Evolutionary conservation across 768 basidiomycete genomes (phyloP).

Genomic region (Pleurotus tuber-regium): DNA sequence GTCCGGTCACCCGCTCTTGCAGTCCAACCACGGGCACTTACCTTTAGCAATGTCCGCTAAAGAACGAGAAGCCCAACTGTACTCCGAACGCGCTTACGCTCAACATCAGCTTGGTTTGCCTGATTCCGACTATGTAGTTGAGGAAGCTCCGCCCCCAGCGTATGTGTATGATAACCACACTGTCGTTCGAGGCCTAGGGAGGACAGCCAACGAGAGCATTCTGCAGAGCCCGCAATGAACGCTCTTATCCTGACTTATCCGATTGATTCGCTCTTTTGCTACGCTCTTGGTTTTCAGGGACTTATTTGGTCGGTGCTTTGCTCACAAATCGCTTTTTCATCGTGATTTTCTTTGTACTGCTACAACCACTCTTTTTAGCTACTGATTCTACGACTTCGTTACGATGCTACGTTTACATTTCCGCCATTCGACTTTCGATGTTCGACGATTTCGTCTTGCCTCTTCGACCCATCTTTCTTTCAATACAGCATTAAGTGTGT

Average conservation of each 20-base stretch:
- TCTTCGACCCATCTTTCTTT: not conserved
- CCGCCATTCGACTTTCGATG: not conserved
- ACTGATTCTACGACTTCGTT: not conserved
- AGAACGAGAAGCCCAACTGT: conserved; percentile 4
- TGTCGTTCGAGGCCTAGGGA: not conserved
- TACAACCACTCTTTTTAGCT: not conserved
- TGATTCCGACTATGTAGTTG: not conserved
- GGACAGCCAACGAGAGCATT: not conserved
- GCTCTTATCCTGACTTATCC: not conserved
- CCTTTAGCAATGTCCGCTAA: conserved; percentile 1
- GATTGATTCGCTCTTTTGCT: not conserved
- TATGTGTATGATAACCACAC: conserved; percentile 1
- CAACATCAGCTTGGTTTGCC: not conserved
- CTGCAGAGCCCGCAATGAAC: not conserved
- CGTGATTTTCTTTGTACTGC: not conserved
- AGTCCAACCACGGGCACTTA: not conserved
- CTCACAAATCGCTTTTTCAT: not conserved
- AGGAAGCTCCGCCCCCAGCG: conserved; percentile 3
- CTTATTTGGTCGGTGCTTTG: not conserved
- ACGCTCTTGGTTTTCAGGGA: not conserved
- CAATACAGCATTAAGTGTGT: not conserved
- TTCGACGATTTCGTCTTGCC: not conserved
- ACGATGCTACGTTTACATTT: not conserved
- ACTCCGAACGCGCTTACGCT: conserved; percentile 1
- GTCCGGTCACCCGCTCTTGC: not conserved